Conservation (phyloP, 139 green algal genomes). For the Micractinium sp. region DNA sequence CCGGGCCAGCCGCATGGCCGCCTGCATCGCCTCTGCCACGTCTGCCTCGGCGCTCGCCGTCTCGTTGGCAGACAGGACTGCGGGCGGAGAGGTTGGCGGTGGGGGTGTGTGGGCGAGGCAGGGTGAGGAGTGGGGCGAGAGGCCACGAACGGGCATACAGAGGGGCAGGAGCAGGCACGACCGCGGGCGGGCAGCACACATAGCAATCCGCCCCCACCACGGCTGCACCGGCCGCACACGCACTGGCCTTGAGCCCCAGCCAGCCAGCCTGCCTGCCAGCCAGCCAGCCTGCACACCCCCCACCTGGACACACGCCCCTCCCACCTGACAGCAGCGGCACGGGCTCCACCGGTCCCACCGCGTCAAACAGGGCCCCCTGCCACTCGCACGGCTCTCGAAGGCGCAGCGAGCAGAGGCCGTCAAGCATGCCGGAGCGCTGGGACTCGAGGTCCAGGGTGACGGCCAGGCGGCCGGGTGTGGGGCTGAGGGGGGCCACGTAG, state of each 20-base stretch:
- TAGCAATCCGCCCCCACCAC: background rate
- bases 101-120: background rate
- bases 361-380: conserved; percentile 12
- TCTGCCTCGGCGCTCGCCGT: background rate
- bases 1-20: background rate
- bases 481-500: conserved; percentile 8
- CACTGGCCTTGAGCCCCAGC: no score
- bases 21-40: background rate
- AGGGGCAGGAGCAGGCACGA: no score
- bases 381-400: conserved; percentile 29
- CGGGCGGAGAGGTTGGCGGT: background rate
- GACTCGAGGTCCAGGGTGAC: conserved; percentile 9
- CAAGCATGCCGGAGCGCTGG: background rate
- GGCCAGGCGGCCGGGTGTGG: conserved; percentile 17
- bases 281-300: background rate
- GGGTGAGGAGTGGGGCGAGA: background rate
- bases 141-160: no score
- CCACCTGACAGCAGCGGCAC: background rate
- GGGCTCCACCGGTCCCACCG: background rate
- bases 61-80: conserved; percentile 15
- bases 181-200: no score
- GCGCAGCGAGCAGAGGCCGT: conserved; percentile 27
- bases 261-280: no score
- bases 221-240: no score
- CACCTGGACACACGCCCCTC: background rate